These are phyloP conservation scores for Chaetomium olivaceum DNA, from an alignment of 2,329 filamentous ascomycete genomes.

Conservation along the genomic window DNA sequence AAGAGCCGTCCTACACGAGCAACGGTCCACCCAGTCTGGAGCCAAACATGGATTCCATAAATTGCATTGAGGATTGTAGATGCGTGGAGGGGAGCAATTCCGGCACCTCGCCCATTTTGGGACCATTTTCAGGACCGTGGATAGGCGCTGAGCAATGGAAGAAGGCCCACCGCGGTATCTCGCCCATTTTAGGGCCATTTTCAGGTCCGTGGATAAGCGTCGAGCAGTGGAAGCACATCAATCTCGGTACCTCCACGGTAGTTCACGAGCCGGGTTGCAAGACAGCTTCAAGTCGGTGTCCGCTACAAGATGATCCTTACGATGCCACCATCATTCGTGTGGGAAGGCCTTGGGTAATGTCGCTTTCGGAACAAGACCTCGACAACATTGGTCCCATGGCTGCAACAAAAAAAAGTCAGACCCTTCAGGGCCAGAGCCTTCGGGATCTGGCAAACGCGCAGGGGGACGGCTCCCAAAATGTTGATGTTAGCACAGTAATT, in stretches of 20 bases:
- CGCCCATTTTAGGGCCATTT: constrained; percentile 11
- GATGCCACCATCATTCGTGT: no score
- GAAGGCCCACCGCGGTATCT: neutral
- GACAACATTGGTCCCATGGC: no score
- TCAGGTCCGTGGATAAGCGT: constrained; percentile 5
- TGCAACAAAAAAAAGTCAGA: no score
- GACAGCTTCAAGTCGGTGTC: neutral
- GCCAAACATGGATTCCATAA: neutral
- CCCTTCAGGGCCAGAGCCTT: no score
- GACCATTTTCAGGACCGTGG: constrained; percentile 13
- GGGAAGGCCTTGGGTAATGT: no score
- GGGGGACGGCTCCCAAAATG: no score
- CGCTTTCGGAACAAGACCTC: no score
- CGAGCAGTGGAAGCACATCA: neutral
- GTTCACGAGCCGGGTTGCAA: neutral
- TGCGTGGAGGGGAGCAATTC: neutral
- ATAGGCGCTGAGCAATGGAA: neutral
- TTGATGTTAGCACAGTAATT: no score
- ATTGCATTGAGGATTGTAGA: neutral
- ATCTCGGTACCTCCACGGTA: neutral
- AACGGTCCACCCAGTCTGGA: neutral
- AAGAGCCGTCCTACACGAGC: neutral
- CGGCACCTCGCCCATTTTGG: constrained; percentile 6
- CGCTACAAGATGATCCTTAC: no score
- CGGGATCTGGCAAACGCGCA: no score